Evolutionary conservation across 202 grass and related monocot genomes (phyloP), one percentile per base, ranked within the genome.

Genomic region (Schoenoplectus tabernaemontani): DNA sequence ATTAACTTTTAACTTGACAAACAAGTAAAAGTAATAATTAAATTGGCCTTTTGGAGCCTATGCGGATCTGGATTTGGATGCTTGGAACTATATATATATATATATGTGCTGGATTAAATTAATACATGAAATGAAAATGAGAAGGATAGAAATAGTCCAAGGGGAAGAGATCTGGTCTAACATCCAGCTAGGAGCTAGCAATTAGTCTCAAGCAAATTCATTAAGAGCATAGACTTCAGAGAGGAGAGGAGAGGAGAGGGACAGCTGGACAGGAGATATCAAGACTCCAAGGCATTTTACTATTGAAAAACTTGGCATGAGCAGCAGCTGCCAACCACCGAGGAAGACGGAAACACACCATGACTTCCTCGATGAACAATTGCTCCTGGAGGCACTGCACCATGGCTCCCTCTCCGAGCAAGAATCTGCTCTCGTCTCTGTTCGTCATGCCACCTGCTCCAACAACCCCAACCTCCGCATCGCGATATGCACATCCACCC

Each of bases 401-500:
- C 54, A 59, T 15, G 58, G 77, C 23, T 79, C 58, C 12, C 77
- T 17, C 7, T 63, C 77, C 0, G 77, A 79, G 26, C 77, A 79
- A 47, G 57, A 63, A 63, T 28, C 77, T 1, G 58, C 58, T 79
- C 77, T 79, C 3, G 23, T 64, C 1, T 46, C 38, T 0, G 7
- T 79, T 3, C 57, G 77, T 22, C 77, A 79, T 4, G 38, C 77
- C 7, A 79, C 77, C 23, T 20, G 77, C 0, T 79, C 77, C 11
- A 79, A 64, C 36, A 79, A 61, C 24, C 57, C 77, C 1, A 58
- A 79, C 5, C 77, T 79, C 59, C 51, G 77, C 12, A 79, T 79
- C 20, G 5, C 57, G 4, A 44, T 64, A 38, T 79, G 77, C 58
- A 62, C 57, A 6, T 24, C 77, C 9, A 47, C 17, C 2, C 57